A percentile compares a stretch with the other conserved stretches of the same genome.
Evolutionary conservation across 176 grass and related monocot species (phyloP).

Genomic region (Bromus sterilis): DNA sequence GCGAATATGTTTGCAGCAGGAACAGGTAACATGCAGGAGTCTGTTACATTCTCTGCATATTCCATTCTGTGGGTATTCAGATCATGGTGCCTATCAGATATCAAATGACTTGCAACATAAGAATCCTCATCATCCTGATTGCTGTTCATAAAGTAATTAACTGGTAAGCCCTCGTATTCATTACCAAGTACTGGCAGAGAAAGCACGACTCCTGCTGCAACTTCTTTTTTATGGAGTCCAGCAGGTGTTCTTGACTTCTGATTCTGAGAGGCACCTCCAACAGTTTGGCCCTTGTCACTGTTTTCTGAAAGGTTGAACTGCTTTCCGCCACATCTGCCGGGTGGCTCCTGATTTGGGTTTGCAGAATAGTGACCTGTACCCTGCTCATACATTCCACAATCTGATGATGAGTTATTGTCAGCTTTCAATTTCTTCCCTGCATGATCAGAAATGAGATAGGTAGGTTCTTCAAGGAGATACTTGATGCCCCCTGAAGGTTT

Average conservation of each 20-base stretch:
- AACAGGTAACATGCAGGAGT: background rate
- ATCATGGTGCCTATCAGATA: background rate
- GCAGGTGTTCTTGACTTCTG: conserved; percentile 8
- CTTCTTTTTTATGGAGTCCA: background rate
- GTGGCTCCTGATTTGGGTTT: conserved; percentile 15
- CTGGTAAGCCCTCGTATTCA: conserved; percentile 1
- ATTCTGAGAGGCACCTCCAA: background rate
- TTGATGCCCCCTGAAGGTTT: conserved; percentile 7
- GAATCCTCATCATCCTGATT: conserved; percentile 17
- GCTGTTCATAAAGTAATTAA: background rate
- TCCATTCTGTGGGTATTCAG: conserved; percentile 21
- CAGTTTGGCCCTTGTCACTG: background rate
- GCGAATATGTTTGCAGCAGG: background rate
- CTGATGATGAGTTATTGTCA: conserved; percentile 18
- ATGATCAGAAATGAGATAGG: conserved; percentile 19
- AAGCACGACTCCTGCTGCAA: background rate
- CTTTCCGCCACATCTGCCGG: background rate
- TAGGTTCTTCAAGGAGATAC: conserved; percentile 17
- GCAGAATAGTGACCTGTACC: conserved; percentile 20
- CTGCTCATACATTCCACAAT: conserved; percentile 14
- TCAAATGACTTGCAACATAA: background rate
- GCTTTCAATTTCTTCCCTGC: conserved; percentile 21
- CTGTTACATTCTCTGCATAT: conserved; percentile 14
- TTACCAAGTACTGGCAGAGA: background rate
- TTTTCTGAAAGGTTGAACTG: background rate